phyloP scores from a whole-genome alignment of 148 eudicot species.

The Silene latifolia region DNA sequence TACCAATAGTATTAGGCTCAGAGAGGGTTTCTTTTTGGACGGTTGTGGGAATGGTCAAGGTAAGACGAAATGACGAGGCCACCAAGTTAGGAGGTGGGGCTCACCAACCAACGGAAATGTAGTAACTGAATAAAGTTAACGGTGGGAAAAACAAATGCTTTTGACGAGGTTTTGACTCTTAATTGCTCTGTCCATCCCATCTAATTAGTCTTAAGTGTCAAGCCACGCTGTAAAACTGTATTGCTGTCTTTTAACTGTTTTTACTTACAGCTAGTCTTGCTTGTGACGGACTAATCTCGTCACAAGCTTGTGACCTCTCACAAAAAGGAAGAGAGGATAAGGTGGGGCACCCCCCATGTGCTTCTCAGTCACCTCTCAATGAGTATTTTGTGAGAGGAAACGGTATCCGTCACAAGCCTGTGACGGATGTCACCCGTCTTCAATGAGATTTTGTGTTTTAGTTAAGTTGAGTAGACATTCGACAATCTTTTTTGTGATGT shows the following conservation, averaged over 20 bases:
- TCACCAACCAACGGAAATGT: conserved; percentile 17
- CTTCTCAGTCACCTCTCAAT: too few relatives aligned
- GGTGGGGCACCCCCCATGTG: too few relatives aligned
- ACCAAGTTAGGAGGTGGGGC: conserved; percentile 3
- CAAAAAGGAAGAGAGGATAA: too few relatives aligned
- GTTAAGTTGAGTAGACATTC: background rate
- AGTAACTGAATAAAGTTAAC: conserved; percentile 22
- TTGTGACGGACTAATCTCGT: too few relatives aligned
- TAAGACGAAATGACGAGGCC: conserved; percentile 12
- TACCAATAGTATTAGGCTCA: too few relatives aligned
- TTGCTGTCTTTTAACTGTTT: background rate
- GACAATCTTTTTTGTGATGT: background rate
- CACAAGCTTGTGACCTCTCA: too few relatives aligned
- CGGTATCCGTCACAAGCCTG: too few relatives aligned
- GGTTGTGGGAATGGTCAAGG: conserved; percentile 4
- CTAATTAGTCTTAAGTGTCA: background rate
- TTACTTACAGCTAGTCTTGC: too few relatives aligned
- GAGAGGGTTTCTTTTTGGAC: conserved; percentile 13
- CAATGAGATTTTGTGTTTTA: too few relatives aligned
- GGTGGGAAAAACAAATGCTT: conserved; percentile 6
- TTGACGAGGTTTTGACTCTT: conserved; percentile 11
- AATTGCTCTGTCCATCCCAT: background rate
- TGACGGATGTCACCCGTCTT: too few relatives aligned
- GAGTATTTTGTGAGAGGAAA: too few relatives aligned
- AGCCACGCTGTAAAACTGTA: background rate